These are phyloP conservation scores for Mesembryanthemum crystallinum DNA, from an alignment of 148 eudicot genomes.

Conservation along the genomic window DNA sequence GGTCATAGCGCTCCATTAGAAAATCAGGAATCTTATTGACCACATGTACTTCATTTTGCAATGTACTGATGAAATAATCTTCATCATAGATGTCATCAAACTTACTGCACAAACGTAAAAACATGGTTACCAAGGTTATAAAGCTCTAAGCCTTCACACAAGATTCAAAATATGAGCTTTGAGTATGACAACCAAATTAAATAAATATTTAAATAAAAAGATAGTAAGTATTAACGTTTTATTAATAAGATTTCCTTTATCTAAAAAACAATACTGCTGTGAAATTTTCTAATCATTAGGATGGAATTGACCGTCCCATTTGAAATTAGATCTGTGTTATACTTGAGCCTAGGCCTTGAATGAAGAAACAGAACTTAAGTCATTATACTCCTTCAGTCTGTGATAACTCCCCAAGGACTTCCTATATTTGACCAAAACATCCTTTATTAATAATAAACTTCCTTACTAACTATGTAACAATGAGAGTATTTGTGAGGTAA, in stretches of 20 bases:
- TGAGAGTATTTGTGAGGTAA: too few relatives aligned
- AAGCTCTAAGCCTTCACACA: neutral
- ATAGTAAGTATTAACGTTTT: too few relatives aligned
- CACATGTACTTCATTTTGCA: slow-evolving; percentile 80
- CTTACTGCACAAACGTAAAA: slow-evolving; percentile 61
- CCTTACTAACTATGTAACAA: too few relatives aligned
- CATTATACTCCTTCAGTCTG: neutral
- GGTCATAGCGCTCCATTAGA: slow-evolving; percentile 89
- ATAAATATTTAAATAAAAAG: too few relatives aligned
- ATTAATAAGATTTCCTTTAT: too few relatives aligned
- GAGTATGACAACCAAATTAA: neutral
- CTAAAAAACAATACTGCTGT: too few relatives aligned
- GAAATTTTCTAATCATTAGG: neutral
- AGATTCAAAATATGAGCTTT: neutral
- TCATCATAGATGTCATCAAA: slow-evolving; percentile 86
- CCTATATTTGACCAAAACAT: neutral
- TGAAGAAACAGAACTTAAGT: neutral
- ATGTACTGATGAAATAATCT: slow-evolving; percentile 56
- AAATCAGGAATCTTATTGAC: slow-evolving; percentile 70
- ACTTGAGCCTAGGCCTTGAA: neutral
- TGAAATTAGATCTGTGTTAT: neutral
- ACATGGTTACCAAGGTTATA: neutral
- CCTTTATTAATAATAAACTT: neutral
- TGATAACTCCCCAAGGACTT: too few relatives aligned
- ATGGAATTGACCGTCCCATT: neutral